phyloP scores from a whole-genome alignment of 208 protist genomes.

The Kentomonas sorsogonicus region DNA sequence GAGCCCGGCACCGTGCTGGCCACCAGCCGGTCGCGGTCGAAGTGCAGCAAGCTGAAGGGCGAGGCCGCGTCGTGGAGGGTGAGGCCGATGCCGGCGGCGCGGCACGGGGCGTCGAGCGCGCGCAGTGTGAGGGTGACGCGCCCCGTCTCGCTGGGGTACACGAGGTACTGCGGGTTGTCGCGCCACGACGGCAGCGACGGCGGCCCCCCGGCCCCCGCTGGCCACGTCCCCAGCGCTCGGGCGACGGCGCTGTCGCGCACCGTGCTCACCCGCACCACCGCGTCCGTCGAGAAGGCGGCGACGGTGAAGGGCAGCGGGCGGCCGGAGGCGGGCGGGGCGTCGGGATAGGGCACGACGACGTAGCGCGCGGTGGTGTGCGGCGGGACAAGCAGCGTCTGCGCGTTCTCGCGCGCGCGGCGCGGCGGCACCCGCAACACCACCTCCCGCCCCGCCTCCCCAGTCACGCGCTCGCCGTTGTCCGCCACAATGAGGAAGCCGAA shows the following conservation, averaged over 20 bases:
- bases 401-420: background rate
- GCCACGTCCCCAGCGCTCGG: conserved; percentile 53
- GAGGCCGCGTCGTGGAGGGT: conserved; percentile 52
- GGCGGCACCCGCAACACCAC: conserved; percentile 14
- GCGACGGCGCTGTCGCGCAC: conserved; percentile 5
- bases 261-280: background rate
- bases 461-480: conserved; percentile 31
- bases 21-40: conserved; percentile 51
- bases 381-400: background rate
- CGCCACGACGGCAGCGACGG: conserved; percentile 62
- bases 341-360: background rate
- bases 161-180: conserved; percentile 82
- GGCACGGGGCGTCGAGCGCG: conserved; percentile 10
- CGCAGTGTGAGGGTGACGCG: conserved; percentile 51
- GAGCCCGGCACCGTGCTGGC: conserved; percentile 17
- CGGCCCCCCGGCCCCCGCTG: conserved; percentile 30
- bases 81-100: conserved; percentile 49
- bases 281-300: background rate
- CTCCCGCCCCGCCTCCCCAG: conserved; percentile 27
- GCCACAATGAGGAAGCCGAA: conserved; percentile 58
- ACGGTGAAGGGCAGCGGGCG: too few species aligned
- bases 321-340: too few species aligned
- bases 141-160: conserved; percentile 64
- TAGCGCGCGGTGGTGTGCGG: background rate
- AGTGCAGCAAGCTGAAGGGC: conserved; percentile 67